A percentile compares a stretch with the other conserved stretches of the same genome.
Evolutionary conservation across 2,329 filamentous ascomycete genomes (phyloP).

Genomic region (Cytospora leucostoma): DNA sequence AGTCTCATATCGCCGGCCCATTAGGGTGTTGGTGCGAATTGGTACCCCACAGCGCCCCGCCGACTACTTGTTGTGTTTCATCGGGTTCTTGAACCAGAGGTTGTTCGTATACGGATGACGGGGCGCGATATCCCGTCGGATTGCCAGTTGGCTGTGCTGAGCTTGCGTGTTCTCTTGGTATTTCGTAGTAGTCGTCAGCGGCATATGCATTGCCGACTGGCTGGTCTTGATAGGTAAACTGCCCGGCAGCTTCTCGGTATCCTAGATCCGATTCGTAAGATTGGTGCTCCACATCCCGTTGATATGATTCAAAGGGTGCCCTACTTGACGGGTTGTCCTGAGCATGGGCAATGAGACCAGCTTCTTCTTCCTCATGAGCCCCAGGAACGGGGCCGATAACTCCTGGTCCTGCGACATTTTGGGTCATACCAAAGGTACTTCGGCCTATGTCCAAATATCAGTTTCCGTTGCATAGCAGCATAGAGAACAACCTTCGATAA

Average conservation of each 20-base stretch:
- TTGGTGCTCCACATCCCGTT: constrained; percentile 22
- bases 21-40: constrained; percentile 23
- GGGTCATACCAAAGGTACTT: constrained; percentile 33
- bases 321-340: constrained; percentile 36
- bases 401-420: constrained; percentile 17
- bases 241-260: constrained; percentile 23
- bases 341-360: constrained; percentile 39
- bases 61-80: constrained; percentile 37
- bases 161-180: constrained; percentile 4
- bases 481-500: background rate
- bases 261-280: constrained; percentile 29
- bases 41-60: constrained; percentile 39
- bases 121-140: constrained; percentile 18
- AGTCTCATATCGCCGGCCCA: constrained; percentile 23
- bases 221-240: constrained; percentile 13
- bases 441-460: constrained; percentile 25
- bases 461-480: background rate
- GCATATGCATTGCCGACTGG: constrained; percentile 9
- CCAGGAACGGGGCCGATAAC: constrained; percentile 16
- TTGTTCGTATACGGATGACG: background rate
- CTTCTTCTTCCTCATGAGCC: constrained; percentile 34
- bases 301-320: constrained; percentile 25
- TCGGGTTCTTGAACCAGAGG: constrained; percentile 30
- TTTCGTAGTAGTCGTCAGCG: constrained; percentile 17
- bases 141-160: constrained; percentile 28